phyloP scores from a whole-genome alignment of 73 alveolate species.

The Urostyla sp. region DNA sequence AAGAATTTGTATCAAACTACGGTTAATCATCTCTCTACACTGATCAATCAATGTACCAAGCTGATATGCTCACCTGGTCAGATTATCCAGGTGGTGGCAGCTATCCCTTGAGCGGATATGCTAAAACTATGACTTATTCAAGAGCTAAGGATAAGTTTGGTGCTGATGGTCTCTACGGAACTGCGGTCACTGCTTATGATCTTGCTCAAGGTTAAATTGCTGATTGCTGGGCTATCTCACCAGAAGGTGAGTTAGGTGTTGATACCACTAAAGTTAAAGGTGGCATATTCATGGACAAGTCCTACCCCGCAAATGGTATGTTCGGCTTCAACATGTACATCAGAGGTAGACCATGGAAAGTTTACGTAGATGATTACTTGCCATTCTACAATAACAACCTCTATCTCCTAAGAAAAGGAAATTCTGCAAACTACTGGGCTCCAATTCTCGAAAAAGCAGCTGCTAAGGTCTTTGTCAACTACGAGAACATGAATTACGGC shows the following conservation, averaged over 20 bases:
- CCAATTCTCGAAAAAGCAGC: constrained; percentile 18
- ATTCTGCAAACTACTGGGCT: constrained; percentile 36
- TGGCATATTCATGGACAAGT: constrained; percentile 6
- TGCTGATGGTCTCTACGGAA: not conserved
- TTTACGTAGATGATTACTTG: constrained; percentile 30
- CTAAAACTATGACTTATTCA: not conserved
- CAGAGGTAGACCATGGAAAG: constrained; percentile 35
- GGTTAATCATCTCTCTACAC: too few relatives aligned
- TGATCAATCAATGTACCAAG: too few relatives aligned
- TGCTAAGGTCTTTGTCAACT: constrained; percentile 42
- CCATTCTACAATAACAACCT: constrained; percentile 22
- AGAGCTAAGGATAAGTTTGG: constrained; percentile 4
- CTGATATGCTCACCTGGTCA: too few relatives aligned
- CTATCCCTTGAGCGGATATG: not conserved
- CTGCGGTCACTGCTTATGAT: constrained; percentile 19
- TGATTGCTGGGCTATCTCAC: constrained; percentile 41
- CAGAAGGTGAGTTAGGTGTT: constrained; percentile 10
- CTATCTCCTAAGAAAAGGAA: not conserved
- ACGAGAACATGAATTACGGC: constrained; percentile 31
- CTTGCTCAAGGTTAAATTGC: constrained; percentile 16
- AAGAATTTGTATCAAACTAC: too few relatives aligned
- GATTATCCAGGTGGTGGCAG: constrained; percentile 28
- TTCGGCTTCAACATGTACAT: constrained; percentile 7
- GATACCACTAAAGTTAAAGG: not conserved
- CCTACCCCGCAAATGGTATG: constrained; percentile 29